Percentiles rank a stretch among this genome's conserved stretches.
phyloP scores from a whole-genome alignment of 768 basidiomycete genomes.

The Gymnopilus junonius region DNA sequence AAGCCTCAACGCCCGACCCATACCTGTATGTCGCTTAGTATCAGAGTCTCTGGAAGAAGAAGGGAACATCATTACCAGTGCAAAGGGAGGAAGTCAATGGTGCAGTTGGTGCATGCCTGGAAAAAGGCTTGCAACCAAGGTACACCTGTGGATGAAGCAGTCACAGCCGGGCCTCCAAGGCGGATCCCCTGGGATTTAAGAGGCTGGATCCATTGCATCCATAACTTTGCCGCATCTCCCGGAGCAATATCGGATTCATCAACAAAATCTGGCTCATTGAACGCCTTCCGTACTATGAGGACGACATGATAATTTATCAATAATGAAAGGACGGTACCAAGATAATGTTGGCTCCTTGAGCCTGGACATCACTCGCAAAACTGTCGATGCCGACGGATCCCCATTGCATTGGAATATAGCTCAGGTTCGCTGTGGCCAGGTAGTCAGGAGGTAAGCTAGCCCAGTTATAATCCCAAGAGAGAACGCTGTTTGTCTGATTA shows the following conservation, averaged over 20 bases:
- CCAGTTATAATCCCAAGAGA: conserved; percentile 63
- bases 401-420: conserved; percentile 61
- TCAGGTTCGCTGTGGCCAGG: conserved; percentile 45
- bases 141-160: conserved; percentile 52
- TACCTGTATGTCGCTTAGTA: conserved; percentile 43
- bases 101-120: conserved; percentile 51
- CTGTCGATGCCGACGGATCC: conserved; percentile 43
- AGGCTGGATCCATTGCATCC: conserved; percentile 63
- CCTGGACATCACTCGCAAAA: conserved; percentile 41
- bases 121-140: conserved; percentile 62
- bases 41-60: neutral
- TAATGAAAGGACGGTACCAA: conserved; percentile 39
- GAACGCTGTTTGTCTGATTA: conserved; percentile 47
- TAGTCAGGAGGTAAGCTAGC: conserved; percentile 46
- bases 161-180: conserved; percentile 63
- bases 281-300: conserved; percentile 38
- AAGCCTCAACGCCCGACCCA: conserved; percentile 55
- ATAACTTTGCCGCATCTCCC: conserved; percentile 51
- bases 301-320: neutral
- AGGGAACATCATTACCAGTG: conserved; percentile 43
- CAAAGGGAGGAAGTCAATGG: conserved; percentile 53
- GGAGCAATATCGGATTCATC: conserved; percentile 51
- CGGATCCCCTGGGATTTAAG: conserved; percentile 51
- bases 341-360: conserved; percentile 52
- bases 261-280: conserved; percentile 59